Percentiles rank a stretch among this genome's conserved stretches.
These are phyloP conservation scores for Aspergillus novoparasiticus DNA, from an alignment of 2,329 filamentous ascomycete genomes.

Conservation along the genomic window DNA sequence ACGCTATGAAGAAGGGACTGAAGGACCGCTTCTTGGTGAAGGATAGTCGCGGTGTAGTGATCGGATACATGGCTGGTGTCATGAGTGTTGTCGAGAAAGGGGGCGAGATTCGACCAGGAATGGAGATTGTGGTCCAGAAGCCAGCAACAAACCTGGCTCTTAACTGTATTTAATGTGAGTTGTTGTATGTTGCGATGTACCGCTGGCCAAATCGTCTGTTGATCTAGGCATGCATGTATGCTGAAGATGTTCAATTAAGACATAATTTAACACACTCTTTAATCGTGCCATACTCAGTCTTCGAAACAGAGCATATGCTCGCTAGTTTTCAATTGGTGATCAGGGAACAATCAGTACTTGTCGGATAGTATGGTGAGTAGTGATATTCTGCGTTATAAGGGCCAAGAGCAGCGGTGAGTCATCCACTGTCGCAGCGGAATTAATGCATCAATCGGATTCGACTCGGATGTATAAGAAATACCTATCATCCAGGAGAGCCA, in stretches of 20 bases:
- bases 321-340: accelerated
- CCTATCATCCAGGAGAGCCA: neutral
- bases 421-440: neutral
- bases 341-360: neutral
- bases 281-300: neutral
- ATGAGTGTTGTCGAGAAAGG: conserved; percentile 18
- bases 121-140: conserved; percentile 13
- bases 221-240: neutral
- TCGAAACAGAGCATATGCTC: neutral
- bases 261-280: neutral
- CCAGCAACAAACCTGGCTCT: neutral
- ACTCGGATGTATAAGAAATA: neutral
- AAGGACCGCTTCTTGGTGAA: conserved; percentile 13
- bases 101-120: conserved; percentile 14
- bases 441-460: neutral
- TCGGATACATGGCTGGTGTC: conserved; percentile 16
- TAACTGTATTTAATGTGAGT: neutral
- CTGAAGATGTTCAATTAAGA: neutral
- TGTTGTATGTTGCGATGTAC: neutral
- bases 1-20: conserved; percentile 9
- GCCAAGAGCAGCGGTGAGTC: neutral
- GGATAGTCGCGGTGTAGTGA: conserved; percentile 7
- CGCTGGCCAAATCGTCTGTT: neutral
- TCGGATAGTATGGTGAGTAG: neutral
- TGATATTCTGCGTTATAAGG: neutral